phyloP scores from a whole-genome alignment of 2,329 filamentous ascomycete species.

The Nothomitra cinnamomea region DNA sequence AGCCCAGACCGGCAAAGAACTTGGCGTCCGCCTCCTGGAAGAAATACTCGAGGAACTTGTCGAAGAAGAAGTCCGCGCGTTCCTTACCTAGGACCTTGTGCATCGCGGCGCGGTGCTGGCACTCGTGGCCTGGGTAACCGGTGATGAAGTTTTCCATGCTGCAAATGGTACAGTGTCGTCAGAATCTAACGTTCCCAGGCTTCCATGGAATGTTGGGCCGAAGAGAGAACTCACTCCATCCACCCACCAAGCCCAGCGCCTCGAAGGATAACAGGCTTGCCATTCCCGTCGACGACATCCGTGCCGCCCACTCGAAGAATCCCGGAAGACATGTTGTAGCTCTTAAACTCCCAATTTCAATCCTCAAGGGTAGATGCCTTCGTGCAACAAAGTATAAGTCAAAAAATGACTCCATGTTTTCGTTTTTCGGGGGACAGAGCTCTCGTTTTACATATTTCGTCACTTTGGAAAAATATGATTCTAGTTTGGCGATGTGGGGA shows the following conservation, averaged over 20 bases:
- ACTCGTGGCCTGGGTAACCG: constrained; percentile 42
- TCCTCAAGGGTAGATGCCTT: no score
- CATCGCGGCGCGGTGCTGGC: constrained; percentile 36
- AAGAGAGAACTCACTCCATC: constrained; percentile 19
- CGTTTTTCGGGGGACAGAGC: no score
- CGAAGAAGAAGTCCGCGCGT: constrained; percentile 43
- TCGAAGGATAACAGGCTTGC: constrained; percentile 21
- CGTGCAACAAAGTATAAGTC: no score
- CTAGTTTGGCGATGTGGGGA: no score
- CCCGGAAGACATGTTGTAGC: constrained; percentile 5
- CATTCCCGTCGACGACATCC: constrained; percentile 20
- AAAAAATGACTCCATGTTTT: no score
- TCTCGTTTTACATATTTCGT: no score
- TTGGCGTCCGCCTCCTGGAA: constrained; percentile 41
- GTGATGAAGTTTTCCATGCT: constrained; percentile 47
- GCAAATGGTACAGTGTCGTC: background rate
- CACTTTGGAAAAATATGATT: no score
- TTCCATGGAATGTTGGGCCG: background rate
- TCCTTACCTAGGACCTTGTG: constrained; percentile 35
- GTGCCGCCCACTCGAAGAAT: constrained; percentile 21
- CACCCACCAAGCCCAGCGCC: constrained; percentile 25
- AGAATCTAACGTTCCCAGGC: constrained; percentile 8
- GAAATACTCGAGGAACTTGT: constrained; percentile 38
- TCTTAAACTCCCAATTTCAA: no score
- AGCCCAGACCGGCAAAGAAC: constrained; percentile 36